Base-by-base conservation (phyloP, 495 filamentous ascomycete species). In the Patellaria atrata region DNA sequence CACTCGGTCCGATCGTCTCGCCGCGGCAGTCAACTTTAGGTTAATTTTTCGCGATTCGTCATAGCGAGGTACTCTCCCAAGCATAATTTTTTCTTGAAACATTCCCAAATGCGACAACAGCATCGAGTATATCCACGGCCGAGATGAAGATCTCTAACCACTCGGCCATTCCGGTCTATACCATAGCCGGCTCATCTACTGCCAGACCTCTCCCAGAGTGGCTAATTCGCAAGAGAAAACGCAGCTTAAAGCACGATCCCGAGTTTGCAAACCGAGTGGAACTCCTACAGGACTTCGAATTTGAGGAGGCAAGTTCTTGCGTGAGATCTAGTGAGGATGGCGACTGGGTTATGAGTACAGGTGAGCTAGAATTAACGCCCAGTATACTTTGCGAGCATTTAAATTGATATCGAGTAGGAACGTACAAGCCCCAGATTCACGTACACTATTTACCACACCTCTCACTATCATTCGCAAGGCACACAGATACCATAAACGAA, bases 321-420 rank as follows among this genome's bases (percentile, higher is more conserved):
- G 68, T 99, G 29, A 65, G 83, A 22, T 79, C 83, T 21, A 92
- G 82, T 53, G 89, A 94, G 38, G 91, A 99, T 70, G 86, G 87
- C 22, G 77, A 96, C 50, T 99, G 89, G 82, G 82, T 94, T 7
- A 91, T 96, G 81, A 92, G 83, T 46, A 91, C 87, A 44, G 89
- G 87, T 69, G 71, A 59, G 54, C 68, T 22, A 2, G 25, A n/a
- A n/a, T 29, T 17, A 17, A 13, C 22, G 10, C 19, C 11, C 12
- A 29, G 12, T 17, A 35, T 14, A n/a, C 10, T 15, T 38, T 37
- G 32, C 33, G 40, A 2, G 16, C 37, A 48, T 19, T 36, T 32
- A 40, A 32, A 30, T 20, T 36, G 19, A 22, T 24, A 19, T 10
- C 8, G 3, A 9, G 11, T 39, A 79, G 75, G 77, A 45, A 80